Evolutionary conservation across 768 basidiomycete species (phyloP), one percentile per base, ranked within the genome.

Genomic region (Phylloporus sp.): DNA sequence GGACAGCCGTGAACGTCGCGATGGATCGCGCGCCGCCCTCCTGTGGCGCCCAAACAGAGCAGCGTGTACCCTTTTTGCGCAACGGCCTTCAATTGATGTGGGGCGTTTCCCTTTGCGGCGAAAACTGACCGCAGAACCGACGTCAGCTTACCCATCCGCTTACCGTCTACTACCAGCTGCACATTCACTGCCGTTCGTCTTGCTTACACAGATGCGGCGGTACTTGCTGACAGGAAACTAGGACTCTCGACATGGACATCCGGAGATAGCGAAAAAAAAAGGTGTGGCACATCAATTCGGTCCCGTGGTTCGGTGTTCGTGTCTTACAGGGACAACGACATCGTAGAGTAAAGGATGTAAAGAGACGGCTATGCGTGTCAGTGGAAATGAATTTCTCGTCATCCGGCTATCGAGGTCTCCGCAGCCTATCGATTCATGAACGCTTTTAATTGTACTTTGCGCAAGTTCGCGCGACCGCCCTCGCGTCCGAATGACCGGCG

Each of bases 371-470:
- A n/a, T n/a, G 42, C 38, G 5, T 27, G 28, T 22, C 34, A 42
- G 6, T 17, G 27, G 33, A 44, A 36, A 41, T 36, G 34, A 40
- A 50, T 15, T 13, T 29, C 37, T n/a, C 11, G 3, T 15, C 38
- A 38, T 21, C n/a, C 27, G 22, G 24, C 15, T 1, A 10, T 42
- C 5, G 20, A 22, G 13, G 20, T 17, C 15, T 13, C 39, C 45
- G n/a, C 39, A 42, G 38, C n/a, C n/a, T 21, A 10, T 24, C 26
- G 27, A 22, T 17, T 49, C 21, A 14, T 9, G 6, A 46, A n/a
- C n/a, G n/a, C 13, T 24, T 15, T 14, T 34, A 34, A 54, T 54
- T 54, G 56, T 41, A 34, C 42, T 45, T 52, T 45, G 50, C 28
- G 17, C n/a, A 9, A 11, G 29, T 15, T 31, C 22, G 27, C 23